Evolutionary conservation across 2,329 filamentous ascomycete species (phyloP), one percentile per base, ranked within the genome.

Genomic region (Colletotrichum spaethianum): DNA sequence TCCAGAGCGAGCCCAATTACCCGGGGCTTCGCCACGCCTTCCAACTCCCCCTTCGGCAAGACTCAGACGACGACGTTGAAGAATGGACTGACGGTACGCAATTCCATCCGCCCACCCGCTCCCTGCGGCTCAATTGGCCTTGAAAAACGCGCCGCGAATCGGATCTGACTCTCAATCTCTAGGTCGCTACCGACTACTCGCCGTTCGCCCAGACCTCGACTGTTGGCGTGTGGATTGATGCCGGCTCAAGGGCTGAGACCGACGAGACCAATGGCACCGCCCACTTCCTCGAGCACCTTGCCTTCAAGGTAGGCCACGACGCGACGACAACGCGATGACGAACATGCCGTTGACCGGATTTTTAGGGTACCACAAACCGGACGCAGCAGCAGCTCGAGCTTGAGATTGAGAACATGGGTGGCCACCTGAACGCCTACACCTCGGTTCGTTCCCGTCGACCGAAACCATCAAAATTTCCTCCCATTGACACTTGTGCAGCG

Each of bases 381-480:
- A 95, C 93, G 76, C 96, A 99, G 86, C 93, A 97, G 83, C 96
- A 99, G 88, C 90, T 99, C 83, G 96, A 99, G 89, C 92, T 99
- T 76, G 96, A 99, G 89, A 98, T 99, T 82, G 96, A 99, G 90
- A 99, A 99, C 88, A 98, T 99, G 94, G 96, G 96, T 84, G 96
- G 94, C 76, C 96, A 99, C 88, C 90, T 99, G 80, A 99, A 99
- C 86, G 96, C 96, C 83, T 99, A 99, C 89, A 99, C 96, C 80
- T 98, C 96, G 88, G 95, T 98, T 92, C 81, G 93, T 86, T 60
- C 70, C 60, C 36, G 42, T 64, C 70, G 60, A 64, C 65, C 70
- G 65, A 55, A 62, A 62, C 16, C 59, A 63, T 63, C 59, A 46
- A 26, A 36, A 67, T 50, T 48, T 40, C 48, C 60, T 31, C 16